Evolutionary conservation across 306 rosid species (phyloP), one percentile per base, ranked within the genome.

Genomic region (Cyamopsis tetragonoloba): DNA sequence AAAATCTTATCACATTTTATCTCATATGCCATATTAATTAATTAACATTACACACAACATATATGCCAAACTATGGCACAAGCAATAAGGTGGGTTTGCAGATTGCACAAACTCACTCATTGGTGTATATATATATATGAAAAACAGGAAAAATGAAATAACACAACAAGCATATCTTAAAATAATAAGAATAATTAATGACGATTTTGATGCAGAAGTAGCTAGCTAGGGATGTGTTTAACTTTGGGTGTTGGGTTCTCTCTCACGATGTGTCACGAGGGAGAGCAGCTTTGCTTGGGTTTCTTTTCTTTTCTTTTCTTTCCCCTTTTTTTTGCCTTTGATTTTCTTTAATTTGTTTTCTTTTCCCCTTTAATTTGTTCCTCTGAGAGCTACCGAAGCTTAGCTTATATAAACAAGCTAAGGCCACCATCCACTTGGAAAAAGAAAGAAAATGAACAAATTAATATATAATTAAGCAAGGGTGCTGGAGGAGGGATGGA

Each of bases 201-300:
- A 75, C 82, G 95, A 87, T 82, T 89, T 89, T 87, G 76, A 87
- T 81, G 95, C 87, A 72, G 89, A 83, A 76, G n/a, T n/a, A n/a
- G n/a, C n/a, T n/a, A n/a, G n/a, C n/a, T n/a, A n/a, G n/a, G 75
- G 62, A 24, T 62, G 70, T 34, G 47, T 61, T 61, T 73, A 70
- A 57, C 86, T 75, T 83, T 75, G 87, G 77, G 75, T 63, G 66
- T 61, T 79, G 68, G 81, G 83, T 62, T 77, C 66, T 75, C 69
- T 68, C 42, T 34, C 43, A 14, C 18, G 32, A 31, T 79, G 70
- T 79, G 50, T 47, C 50, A 70, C 80, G 58, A 63, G 82, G 58
- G 74, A 74, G 67, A 60, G 87, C 89, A 86, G 87, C 91, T 90
- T 92, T 88, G 83, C 59, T 62, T 74, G 31, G 7, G 15, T 47